Base-by-base conservation (phyloP, 169 alveolate species). In the Plasmodium malariae region DNA sequence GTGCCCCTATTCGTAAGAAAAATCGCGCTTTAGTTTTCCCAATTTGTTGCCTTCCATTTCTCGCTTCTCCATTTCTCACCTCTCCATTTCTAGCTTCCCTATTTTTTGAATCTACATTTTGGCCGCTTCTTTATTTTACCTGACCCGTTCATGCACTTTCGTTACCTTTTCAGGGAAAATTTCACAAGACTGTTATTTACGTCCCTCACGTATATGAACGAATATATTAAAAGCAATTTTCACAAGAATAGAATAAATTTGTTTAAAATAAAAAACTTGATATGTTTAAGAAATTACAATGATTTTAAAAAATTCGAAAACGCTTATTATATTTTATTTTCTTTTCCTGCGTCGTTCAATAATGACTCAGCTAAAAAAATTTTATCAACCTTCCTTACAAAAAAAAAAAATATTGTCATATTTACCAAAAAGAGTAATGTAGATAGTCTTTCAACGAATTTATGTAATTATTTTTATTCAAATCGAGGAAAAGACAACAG, bases 301-400 rank as follows among this genome's bases (percentile, higher is more conserved):
- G 91, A 83, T 54, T 83, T 83, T 65, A 83, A 83, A 67, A 83
- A 83, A 43, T 83, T 67, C 43, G 91, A 83, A 83, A 68, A 83
- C 17, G 72, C 73, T 2, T 83, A 83, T 67, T 83, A 83, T 55
- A 65, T 83, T 51, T 17, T 83, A 49, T 83, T 83, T 48, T 59
- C 91, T 30, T 83, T 83, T 30, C 91, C 91, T 26, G 54, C 91
- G 3, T 37, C 80, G 11, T 37, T 83, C 40, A 83, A 83, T 49
- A 83, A 67, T 43, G 83, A 83, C 9, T 30, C 83, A 32, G 70
- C 32, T 2, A 83, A 83, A 71, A 65, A 59, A 14, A 83, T 83
- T 7, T 45, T 83, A 28, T 63, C 91, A 0, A 32, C 80, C n/a
- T 83, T 83, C 24, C 71, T 83, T 40, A 83, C 69, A n/a, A 83